phyloP scores from a whole-genome alignment of 2,329 filamentous ascomycete species.

The Cordyceps tenuipes region DNA sequence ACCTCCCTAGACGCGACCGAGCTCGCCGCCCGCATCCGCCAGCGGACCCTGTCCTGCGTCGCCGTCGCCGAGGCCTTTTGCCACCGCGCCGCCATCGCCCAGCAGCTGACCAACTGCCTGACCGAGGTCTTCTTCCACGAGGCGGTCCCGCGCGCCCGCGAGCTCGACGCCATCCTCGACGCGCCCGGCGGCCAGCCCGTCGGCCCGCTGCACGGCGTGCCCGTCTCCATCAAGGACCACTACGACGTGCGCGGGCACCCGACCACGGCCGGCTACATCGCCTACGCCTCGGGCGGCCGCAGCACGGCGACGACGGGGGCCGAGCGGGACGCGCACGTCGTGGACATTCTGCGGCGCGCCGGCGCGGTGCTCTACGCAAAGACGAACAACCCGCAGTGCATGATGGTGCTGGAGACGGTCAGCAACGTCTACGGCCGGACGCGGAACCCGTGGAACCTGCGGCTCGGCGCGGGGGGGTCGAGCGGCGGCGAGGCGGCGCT shows the following conservation, averaged over 20 bases:
- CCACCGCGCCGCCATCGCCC: neutral
- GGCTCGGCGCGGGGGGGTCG: constrained; percentile 53
- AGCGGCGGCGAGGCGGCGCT: constrained; percentile 44
- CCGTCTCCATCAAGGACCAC: constrained; percentile 31
- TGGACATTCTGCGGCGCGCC: constrained; percentile 47
- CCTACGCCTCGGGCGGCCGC: constrained; percentile 25
- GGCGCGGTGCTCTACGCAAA: constrained; percentile 62
- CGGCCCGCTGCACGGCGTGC: constrained; percentile 51
- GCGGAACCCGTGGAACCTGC: constrained; percentile 51
- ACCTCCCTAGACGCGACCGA: neutral
- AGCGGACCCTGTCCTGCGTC: neutral
- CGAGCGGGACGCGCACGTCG: constrained; percentile 46
- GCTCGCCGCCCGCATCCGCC: neutral
- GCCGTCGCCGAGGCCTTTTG: neutral
- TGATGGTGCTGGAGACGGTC: constrained; percentile 44
- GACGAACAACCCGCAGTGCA: constrained; percentile 54
- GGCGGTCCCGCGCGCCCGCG: neutral
- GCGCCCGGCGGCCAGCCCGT: constrained; percentile 9
- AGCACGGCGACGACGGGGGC: constrained; percentile 30
- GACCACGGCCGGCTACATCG: constrained; percentile 47
- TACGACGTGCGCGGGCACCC: constrained; percentile 41
- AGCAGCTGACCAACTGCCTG: constrained; percentile 4
- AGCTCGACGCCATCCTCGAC: neutral
- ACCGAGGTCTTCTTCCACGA: constrained; percentile 2
- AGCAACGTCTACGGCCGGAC: constrained; percentile 55